phyloP scores from a whole-genome alignment of 2,329 filamentous ascomycete species.

The Didymella glomerata region DNA sequence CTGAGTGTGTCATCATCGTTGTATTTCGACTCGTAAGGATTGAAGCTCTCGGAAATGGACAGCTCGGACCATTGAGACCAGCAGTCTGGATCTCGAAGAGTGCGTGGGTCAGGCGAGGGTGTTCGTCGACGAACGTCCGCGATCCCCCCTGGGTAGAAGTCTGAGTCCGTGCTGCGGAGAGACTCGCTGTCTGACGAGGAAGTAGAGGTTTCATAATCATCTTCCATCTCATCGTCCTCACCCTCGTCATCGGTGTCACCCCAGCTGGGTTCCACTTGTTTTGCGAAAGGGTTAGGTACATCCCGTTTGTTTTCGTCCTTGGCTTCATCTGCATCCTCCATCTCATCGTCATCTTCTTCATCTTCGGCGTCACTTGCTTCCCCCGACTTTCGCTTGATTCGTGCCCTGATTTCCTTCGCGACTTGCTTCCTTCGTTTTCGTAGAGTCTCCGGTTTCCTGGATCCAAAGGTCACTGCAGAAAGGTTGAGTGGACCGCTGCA shows the following conservation, averaged over 20 bases:
- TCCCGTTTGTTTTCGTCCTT: not conserved
- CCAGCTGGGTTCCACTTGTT: not conserved
- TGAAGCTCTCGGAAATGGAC: not conserved
- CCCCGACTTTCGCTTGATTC: not conserved
- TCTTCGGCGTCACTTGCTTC: not conserved
- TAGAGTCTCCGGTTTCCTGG: slow-evolving; percentile 11
- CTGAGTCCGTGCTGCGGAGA: not conserved
- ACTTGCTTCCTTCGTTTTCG: not conserved
- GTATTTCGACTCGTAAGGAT: not conserved
- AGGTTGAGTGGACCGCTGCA: slow-evolving; percentile 24
- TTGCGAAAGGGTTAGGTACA: not conserved
- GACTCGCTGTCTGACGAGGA: not conserved
- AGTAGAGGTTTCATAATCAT: not conserved
- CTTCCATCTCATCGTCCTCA: not conserved
- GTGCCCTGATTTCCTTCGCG: not conserved
- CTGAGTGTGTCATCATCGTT: not conserved
- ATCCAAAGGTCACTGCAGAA: slow-evolving; percentile 13
- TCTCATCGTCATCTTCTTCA: not conserved
- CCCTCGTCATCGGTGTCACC: not conserved
- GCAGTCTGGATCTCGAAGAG: not conserved
- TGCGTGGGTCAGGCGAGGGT: not conserved
- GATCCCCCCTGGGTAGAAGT: not conserved
- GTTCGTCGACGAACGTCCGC: not conserved
- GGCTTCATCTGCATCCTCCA: not conserved
- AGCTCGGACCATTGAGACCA: not conserved